Evolutionary conservation across 805 yeast genomes (phyloP), one percentile per base, ranked within the genome.

Genomic region (Scheffersomyces stipitis): DNA sequence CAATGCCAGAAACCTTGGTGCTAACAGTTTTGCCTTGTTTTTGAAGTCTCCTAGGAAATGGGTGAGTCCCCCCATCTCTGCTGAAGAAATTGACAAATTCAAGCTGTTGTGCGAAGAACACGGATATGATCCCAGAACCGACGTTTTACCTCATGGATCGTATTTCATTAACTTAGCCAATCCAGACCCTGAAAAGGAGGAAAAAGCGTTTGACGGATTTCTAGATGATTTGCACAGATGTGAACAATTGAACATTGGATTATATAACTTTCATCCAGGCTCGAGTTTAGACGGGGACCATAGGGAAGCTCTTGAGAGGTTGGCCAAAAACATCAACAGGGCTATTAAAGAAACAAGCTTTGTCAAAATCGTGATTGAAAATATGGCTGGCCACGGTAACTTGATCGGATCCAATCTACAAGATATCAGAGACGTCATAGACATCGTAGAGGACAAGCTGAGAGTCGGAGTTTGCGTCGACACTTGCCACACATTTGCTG

Each of bases 321-420:
- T 93, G 45, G 98, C 98, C 0, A 69, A 71, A 16, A 83, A 84
- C 48, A 81, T 93, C 45, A 91, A 93, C 58, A 71, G 64, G 31
- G 97, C 96, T 4, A 82, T 86, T 33, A 61, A 62, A 17, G 80
- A 78, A 38, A 93, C 99, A 0, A 51, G 64, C 5, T 83, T 79
- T 54, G 98, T 93, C 22, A 90, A 83, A 52, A 81, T 93, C 30
- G 95, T 93, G 9, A 72, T 93, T 41, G 99, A 93, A 54, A 93
- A 91, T 55, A 93, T 93, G 99, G 96, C 99, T 1, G 99, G 99
- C 7, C 95, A 88, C 49, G 96, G 96, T 3, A 83, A 86, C 44
- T 73, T 91, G 42, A 83, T 93, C 28, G 99, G 98, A 1, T 82
- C 91, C 3, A 70, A 76, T 28, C 63, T 91, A 18, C 79, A 84